These are phyloP conservation scores for Auricularia heimuer DNA, from an alignment of 768 basidiomycete species.

Conservation along the genomic window DNA sequence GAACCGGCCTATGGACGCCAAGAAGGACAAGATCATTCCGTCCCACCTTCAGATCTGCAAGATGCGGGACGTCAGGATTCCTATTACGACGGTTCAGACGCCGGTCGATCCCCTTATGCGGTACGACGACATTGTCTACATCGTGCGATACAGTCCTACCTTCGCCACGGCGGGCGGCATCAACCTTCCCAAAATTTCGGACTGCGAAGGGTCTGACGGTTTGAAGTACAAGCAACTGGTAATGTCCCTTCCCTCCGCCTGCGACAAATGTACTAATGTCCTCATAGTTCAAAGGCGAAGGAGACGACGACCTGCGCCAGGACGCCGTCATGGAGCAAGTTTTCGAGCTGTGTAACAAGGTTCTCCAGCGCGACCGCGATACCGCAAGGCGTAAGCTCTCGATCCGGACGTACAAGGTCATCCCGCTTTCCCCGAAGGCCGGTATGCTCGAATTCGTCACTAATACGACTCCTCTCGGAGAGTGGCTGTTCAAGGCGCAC, in stretches of 20 bases:
- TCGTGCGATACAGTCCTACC: conserved; percentile 45
- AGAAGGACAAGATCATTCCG: conserved; percentile 33
- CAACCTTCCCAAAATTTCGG: conserved; percentile 72
- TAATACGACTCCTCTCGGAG: conserved; percentile 55
- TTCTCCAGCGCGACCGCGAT: conserved; percentile 64
- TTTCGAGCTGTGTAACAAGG: conserved; percentile 76
- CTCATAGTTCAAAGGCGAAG: conserved; percentile 83
- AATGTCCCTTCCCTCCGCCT: not conserved
- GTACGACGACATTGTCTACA: conserved; percentile 64
- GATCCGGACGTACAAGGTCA: conserved; percentile 79
- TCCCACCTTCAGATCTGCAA: conserved; percentile 33
- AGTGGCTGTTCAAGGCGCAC: conserved; percentile 61
- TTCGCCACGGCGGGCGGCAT: conserved; percentile 69
- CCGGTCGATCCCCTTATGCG: conserved; percentile 57
- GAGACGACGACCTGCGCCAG: conserved; percentile 85
- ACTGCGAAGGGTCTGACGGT: conserved; percentile 61
- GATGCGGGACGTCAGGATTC: conserved; percentile 54
- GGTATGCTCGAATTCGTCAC: conserved; percentile 88
- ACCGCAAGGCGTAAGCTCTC: conserved; percentile 62
- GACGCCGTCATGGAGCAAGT: conserved; percentile 99
- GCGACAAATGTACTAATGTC: not conserved
- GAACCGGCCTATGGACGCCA: conserved; percentile 16
- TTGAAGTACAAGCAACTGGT: conserved; percentile 70
- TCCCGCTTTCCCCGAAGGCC: conserved; percentile 70
- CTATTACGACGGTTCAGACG: conserved; percentile 67